Percentiles rank a stretch among this genome's conserved stretches.
Evolutionary conservation across 78 protist genomes (phyloP).

Genomic region (Polysphondylium violaceum): DNA sequence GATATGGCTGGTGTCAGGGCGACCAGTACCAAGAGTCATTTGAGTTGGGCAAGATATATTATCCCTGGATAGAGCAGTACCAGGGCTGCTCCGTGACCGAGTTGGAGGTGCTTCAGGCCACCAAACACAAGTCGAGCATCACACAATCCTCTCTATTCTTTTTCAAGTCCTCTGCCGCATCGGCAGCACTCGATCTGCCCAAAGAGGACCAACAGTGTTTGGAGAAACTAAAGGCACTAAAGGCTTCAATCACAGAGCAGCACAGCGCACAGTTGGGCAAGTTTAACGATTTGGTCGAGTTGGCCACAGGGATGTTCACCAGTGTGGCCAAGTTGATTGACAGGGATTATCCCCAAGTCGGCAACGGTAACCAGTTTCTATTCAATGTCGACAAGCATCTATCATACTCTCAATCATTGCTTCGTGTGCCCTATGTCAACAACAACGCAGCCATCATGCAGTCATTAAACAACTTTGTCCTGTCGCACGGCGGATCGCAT

Average conservation of each 20-base stretch:
- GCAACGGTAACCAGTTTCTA: background rate
- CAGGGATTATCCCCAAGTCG: background rate
- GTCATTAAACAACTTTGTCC: background rate
- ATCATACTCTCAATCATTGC: slow-evolving; percentile 34
- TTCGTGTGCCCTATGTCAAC: background rate
- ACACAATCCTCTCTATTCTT: background rate
- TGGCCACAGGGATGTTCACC: background rate
- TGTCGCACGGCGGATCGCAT: background rate
- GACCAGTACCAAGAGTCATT: slow-evolving; percentile 27
- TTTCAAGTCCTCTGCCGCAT: background rate
- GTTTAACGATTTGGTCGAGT: no score
- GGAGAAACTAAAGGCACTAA: no score
- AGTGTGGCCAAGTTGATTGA: slow-evolving; percentile 18
- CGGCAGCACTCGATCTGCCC: background rate
- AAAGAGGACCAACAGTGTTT: no score
- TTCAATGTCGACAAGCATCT: slow-evolving; percentile 31
- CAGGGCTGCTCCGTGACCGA: slow-evolving; percentile 20
- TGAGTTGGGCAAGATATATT: background rate
- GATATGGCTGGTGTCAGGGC: slow-evolving; percentile 72
- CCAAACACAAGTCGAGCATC: background rate
- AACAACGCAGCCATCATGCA: background rate
- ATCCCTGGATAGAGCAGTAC: slow-evolving; percentile 27
- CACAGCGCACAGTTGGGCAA: no score
- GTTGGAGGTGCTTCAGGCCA: slow-evolving; percentile 55
- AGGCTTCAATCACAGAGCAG: no score